Evolutionary conservation across 2,329 filamentous ascomycete genomes (phyloP), one percentile per base, ranked within the genome.

Genomic region (Colletotrichum liaoningense): DNA sequence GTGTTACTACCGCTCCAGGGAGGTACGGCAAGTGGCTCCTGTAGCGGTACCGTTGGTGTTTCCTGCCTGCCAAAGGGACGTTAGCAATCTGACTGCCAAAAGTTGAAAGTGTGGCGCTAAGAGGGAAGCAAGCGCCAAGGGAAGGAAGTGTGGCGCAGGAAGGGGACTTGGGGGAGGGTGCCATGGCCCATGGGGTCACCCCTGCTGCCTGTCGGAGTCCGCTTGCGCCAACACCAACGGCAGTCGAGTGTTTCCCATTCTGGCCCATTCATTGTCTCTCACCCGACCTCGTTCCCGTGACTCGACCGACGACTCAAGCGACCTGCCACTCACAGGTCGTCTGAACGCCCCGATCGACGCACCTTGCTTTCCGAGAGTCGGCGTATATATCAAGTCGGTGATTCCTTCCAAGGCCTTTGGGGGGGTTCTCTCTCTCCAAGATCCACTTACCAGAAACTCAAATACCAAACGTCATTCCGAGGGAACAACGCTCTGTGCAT

Each of bases 201-300:
- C 70, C 70, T 73, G 70, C 46, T 73, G 70, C 70, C 70, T 73
- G 60, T 66, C 60, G 35, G 55, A 64, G 70, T 70, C 59, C 60
- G 33, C 70, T 63, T 68, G 66, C 59, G 42, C 42, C 67, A 33
- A 60, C 38, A 42, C 38, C 38, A 42, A 42, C 42, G 55, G 59
- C 54, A 69, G 30, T 72, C 42, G 64, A 72, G 33, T 69, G 66
- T 64, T 73, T 64, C 70, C 67, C 63, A 19, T 70, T 70, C 38
- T 69, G 66, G 65, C 35, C 55, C 58, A 58, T 63, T 65, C 42
- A 35, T 52, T 33, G 62, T 56, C 67, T 69, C 70, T 70, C 71
- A 66, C 71, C 71, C 67, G 71, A 73, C 71, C 71, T 71, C 62
- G 71, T 55, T 35, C 71, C 42, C 62, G 56, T 73, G 71, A 73